Evolutionary conservation across 225 moss, liverwort and hornwort species (phyloP).

Genomic region (Pleurozium schreberi): DNA sequence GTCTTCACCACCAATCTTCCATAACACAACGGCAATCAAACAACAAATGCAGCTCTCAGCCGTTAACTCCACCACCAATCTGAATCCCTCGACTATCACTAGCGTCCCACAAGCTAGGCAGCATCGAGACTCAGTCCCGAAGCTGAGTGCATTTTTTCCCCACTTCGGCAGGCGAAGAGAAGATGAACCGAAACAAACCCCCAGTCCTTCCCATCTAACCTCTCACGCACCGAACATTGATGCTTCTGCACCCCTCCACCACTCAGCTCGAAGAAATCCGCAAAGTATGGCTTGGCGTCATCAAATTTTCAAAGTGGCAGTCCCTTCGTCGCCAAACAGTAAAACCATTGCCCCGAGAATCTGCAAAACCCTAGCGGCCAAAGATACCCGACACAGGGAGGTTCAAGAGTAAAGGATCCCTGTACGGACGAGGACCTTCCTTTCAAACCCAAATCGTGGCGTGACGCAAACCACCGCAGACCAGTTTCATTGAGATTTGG

Average conservation of each 20-base stretch:
- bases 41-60: not conserved
- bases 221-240: not conserved
- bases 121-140: not conserved
- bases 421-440: not conserved
- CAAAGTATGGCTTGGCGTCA: not conserved
- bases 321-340: not conserved
- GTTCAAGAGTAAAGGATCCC: not conserved
- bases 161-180: not conserved
- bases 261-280: not conserved
- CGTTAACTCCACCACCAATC: not conserved
- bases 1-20: not conserved
- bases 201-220: not conserved
- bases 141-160: not conserved
- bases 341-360: not conserved
- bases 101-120: not conserved
- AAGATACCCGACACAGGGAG: not conserved
- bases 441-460: not conserved
- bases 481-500: not conserved
- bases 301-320: not conserved
- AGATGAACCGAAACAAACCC: not conserved
- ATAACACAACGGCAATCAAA: not conserved
- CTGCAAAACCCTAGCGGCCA: not conserved
- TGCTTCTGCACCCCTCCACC: not conserved
- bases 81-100: not conserved
- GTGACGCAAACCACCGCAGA: not conserved